Base-by-base conservation (phyloP, 2,329 filamentous ascomycete genomes). In the Rhinocladiella similis region DNA sequence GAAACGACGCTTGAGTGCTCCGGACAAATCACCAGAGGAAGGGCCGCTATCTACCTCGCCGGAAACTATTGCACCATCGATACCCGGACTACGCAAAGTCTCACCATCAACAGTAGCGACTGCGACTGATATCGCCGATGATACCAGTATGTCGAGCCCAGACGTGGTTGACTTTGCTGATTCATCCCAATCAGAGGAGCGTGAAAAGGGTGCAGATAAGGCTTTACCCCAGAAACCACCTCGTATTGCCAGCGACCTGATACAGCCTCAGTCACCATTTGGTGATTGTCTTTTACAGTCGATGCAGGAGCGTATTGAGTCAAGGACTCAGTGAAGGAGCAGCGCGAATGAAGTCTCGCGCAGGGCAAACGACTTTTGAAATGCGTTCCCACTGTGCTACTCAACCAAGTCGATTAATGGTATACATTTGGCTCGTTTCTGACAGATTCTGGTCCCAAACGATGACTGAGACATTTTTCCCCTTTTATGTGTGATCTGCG, bases 201-300 rank as follows among this genome's bases (percentile, higher is more conserved):
- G 47, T 45, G 20, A 35, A 45, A 22, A 27, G 19, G 20, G 16
- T 9, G 19, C 12, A 27, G 9, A 16, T 5, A 22, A 42, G 9
- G 27, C 42, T 35, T 12, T 27, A 53, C 20, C 43, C 47, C 18
- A 56, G 35, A 63, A 58, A 41, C 60, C 62, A 12, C 62, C 62
- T 20, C 60, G 62, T 1, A 59, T 63, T 41, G 60, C 47, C 13
- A 64, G 62, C 47, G 62, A 62, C 47, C n/a, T 64, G 49, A 61
- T 64, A 27, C 60, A 61, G 39, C 53, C 58, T 19, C 54, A 60
- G 22, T 59, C 54, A 12, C 60, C 62, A 5, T 38, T 57, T 16
- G 47, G 45, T 20, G 59, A 57, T 12, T 55, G 43, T 22, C 38
- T 62, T 35, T 48, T 62, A 27, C 52, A 50, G 12, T 59, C 59